These are phyloP conservation scores for Marchantia paleacea DNA, from an alignment of 225 moss, liverwort and hornwort genomes.

Conservation along the genomic window DNA sequence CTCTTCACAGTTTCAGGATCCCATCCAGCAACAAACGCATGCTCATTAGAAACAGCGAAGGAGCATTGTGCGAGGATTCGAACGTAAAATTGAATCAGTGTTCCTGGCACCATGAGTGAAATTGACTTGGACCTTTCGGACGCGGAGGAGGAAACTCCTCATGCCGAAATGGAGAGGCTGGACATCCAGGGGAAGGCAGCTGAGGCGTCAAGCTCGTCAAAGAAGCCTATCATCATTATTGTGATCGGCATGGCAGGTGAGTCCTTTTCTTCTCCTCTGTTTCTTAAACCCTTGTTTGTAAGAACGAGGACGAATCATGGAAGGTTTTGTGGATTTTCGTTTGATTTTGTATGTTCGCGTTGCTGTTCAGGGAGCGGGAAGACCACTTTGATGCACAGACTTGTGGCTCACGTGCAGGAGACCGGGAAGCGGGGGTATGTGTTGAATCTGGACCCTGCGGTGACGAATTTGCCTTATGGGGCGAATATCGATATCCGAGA, in stretches of 20 bases:
- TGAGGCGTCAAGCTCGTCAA: slow-evolving; percentile 21
- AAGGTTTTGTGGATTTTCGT: background rate
- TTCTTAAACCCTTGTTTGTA: background rate
- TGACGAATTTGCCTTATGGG: slow-evolving; percentile 68
- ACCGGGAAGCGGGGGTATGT: slow-evolving; percentile 78
- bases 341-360: background rate
- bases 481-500: slow-evolving; percentile 97
- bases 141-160: slow-evolving; percentile 16
- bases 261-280: background rate
- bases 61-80: too few relatives aligned
- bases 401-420: slow-evolving; percentile 63
- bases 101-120: slow-evolving; percentile 1
- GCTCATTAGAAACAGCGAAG: too few relatives aligned
- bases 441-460: slow-evolving; percentile 90
- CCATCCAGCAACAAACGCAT: too few relatives aligned
- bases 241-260: slow-evolving; percentile 97
- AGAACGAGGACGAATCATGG: background rate
- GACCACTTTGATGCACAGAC: slow-evolving; percentile 86
- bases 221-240: slow-evolving; percentile 59
- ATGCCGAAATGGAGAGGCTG: slow-evolving; percentile 23
- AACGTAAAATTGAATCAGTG: background rate
- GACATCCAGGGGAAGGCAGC: slow-evolving; percentile 16
- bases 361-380: slow-evolving; percentile 79
- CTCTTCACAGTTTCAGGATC: too few relatives aligned
- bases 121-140: slow-evolving; percentile 31